Percentiles rank a stretch among this genome's conserved stretches.
Evolutionary conservation across 2,329 filamentous ascomycete species (phyloP).

Genomic region (Xylaria digitata): DNA sequence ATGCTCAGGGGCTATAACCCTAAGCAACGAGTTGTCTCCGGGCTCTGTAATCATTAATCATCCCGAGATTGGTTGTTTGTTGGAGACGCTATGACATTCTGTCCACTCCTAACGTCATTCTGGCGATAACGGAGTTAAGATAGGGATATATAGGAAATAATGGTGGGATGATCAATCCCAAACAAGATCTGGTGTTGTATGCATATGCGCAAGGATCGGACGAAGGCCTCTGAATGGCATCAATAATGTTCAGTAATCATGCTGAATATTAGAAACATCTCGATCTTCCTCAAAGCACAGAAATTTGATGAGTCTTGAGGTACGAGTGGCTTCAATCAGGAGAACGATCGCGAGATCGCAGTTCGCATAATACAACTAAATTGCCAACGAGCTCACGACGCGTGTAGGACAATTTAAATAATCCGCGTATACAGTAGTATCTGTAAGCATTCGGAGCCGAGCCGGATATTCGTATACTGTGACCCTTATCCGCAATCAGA

Average conservation of each 20-base stretch:
- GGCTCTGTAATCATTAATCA: not conserved
- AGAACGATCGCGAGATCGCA: not conserved
- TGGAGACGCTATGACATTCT: no score
- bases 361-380: not conserved
- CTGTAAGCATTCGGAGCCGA: constrained; percentile 11
- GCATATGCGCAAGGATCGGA: not conserved
- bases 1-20: not conserved
- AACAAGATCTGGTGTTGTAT: not conserved
- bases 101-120: no score
- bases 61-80: not conserved
- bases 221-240: not conserved
- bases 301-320: no score
- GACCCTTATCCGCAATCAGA: not conserved
- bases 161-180: no score
- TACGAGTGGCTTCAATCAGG: no score
- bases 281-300: no score
- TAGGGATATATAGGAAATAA: no score
- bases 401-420: not conserved
- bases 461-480: not conserved
- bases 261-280: not conserved
- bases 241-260: not conserved
- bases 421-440: not conserved
- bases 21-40: not conserved
- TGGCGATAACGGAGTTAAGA: no score
- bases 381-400: not conserved